These are phyloP conservation scores for Ascoidea tarda DNA, from an alignment of 805 yeast genomes.

Conservation along the genomic window DNA sequence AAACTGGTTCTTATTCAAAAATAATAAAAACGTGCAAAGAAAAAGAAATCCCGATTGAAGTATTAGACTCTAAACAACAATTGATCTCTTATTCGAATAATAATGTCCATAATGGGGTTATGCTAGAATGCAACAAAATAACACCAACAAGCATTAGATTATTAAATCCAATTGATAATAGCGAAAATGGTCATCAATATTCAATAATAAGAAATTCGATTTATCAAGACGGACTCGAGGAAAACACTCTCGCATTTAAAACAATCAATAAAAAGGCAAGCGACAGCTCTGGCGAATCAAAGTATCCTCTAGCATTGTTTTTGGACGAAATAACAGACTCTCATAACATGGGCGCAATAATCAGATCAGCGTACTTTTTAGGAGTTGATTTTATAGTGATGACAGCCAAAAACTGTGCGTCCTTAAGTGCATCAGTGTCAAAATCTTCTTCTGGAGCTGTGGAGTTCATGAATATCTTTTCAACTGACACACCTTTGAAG, in stretches of 20 bases:
- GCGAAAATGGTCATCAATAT: not conserved
- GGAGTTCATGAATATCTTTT: constrained; percentile 53
- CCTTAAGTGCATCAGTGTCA: constrained; percentile 61
- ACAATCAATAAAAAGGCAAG: not conserved
- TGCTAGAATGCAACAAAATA: constrained; percentile 6
- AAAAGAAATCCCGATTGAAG: constrained; percentile 8
- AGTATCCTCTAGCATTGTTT: constrained; percentile 34
- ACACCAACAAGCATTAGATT: not conserved
- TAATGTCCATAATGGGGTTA: constrained; percentile 9
- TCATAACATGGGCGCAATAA: constrained; percentile 42
- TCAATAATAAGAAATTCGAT: not conserved
- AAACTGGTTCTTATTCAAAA: constrained; percentile 18
- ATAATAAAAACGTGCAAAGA: constrained; percentile 34
- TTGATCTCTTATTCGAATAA: constrained; percentile 5
- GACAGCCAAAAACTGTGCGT: constrained; percentile 43
- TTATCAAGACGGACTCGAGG: not conserved
- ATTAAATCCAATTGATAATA: constrained; percentile 1
- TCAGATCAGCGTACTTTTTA: constrained; percentile 39
- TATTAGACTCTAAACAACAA: not conserved
- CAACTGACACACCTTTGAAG: constrained; percentile 39
- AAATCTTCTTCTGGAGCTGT: constrained; percentile 80
- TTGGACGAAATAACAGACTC: constrained; percentile 47
- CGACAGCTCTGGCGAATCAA: not conserved
- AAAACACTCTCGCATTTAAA: not conserved
- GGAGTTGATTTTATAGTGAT: constrained; percentile 44